phyloP scores from a whole-genome alignment of 2,329 filamentous ascomycete genomes.

The Ophiognomonia clavigignenti-juglandacearum region DNA sequence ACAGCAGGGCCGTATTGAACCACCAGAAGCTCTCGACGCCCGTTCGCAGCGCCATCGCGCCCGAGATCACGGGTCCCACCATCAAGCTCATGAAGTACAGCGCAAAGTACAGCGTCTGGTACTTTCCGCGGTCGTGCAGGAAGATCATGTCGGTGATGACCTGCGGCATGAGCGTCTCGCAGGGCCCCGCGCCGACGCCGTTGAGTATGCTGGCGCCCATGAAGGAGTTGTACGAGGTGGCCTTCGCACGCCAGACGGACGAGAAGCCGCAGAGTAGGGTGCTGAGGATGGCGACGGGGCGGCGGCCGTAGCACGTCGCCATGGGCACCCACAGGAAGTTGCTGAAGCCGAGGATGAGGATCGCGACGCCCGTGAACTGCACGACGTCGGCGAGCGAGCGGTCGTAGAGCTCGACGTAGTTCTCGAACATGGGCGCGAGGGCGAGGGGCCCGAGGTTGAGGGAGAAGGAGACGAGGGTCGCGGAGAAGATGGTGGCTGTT shows the following conservation, averaged over 20 bases:
- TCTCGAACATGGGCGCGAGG: slow-evolving; percentile 51
- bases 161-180: slow-evolving; percentile 57
- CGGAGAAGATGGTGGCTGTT: slow-evolving; percentile 26
- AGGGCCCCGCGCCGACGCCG: slow-evolving; percentile 57
- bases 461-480: slow-evolving; percentile 34
- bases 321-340: slow-evolving; percentile 51
- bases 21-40: slow-evolving; percentile 64
- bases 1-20: slow-evolving; percentile 55
- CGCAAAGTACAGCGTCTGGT: slow-evolving; percentile 48
- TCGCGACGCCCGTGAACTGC: slow-evolving; percentile 43
- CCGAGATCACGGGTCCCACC: slow-evolving; percentile 36
- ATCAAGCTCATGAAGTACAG: slow-evolving; percentile 59
- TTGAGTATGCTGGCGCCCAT: slow-evolving; percentile 61
- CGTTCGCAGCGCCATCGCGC: slow-evolving; percentile 52
- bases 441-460: slow-evolving; percentile 37
- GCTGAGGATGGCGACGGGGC: slow-evolving; percentile 41
- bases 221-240: slow-evolving; percentile 54
- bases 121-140: slow-evolving; percentile 59
- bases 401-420: slow-evolving; percentile 51
- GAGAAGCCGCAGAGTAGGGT: slow-evolving; percentile 37
- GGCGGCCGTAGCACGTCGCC: slow-evolving; percentile 40
- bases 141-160: slow-evolving; percentile 63
- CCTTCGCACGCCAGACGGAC: slow-evolving; percentile 49
- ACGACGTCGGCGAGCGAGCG: slow-evolving; percentile 45
- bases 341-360: slow-evolving; percentile 43